Conservation (phyloP, 176 grass and related monocot species). For the Guadua angustifolia region DNA sequence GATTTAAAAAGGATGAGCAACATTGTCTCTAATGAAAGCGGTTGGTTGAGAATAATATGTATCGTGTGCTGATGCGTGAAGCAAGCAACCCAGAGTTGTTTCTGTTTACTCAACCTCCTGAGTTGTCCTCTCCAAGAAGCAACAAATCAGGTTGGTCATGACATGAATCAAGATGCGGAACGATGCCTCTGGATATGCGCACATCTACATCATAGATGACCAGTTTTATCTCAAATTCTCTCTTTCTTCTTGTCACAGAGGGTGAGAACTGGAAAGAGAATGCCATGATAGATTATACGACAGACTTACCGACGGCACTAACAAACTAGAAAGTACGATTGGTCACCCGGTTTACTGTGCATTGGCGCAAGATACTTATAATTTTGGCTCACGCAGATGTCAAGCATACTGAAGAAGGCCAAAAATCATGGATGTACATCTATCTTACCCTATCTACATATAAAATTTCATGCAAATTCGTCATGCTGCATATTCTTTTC, state of each 20-base stretch:
- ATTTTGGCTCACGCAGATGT: too few relatives aligned
- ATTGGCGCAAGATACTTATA: too few relatives aligned
- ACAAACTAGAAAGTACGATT: too few relatives aligned
- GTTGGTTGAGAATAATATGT: neutral
- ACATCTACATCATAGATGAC: neutral
- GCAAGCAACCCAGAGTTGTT: constrained; percentile 18
- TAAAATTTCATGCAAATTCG: too few relatives aligned
- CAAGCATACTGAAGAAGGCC: too few relatives aligned
- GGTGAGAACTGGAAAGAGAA: neutral
- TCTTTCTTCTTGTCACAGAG: neutral
- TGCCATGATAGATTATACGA: neutral
- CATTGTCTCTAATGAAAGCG: constrained; percentile 23
- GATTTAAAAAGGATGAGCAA: too few relatives aligned
- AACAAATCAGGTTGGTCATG: neutral
- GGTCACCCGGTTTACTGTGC: too few relatives aligned
- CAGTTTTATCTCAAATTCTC: neutral
- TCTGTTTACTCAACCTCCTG: constrained; percentile 30
- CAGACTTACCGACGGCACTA: neutral
- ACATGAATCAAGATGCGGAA: neutral
- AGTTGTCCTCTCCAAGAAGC: constrained; percentile 21
- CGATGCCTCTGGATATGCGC: neutral
- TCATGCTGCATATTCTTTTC: too few relatives aligned
- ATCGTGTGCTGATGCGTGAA: constrained; percentile 27
- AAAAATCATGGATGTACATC: too few relatives aligned
- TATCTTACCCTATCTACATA: too few relatives aligned